These are phyloP conservation scores for Ceriops zippeliana DNA, from an alignment of 345 rosid species.

Conservation along the genomic window DNA sequence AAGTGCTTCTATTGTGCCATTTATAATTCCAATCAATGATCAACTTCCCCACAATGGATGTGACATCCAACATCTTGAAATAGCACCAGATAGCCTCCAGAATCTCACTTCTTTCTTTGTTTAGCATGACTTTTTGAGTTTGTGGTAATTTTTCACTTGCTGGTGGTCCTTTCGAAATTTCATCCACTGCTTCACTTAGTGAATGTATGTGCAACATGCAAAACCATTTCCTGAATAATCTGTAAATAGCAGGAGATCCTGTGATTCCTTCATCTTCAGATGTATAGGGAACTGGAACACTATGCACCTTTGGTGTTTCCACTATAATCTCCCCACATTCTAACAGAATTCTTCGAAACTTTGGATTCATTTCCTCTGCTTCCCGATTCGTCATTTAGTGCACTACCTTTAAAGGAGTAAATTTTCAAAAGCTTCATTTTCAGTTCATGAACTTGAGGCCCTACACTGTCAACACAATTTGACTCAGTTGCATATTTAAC, in stretches of 20 bases:
- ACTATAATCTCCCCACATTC: slow-evolving; percentile 51
- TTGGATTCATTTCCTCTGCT: slow-evolving; percentile 50
- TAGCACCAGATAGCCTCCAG: slow-evolving; percentile 45
- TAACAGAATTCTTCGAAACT: slow-evolving; percentile 49
- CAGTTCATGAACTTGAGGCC: slow-evolving; percentile 42
- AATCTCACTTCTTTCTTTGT: slow-evolving; percentile 34
- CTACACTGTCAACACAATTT: slow-evolving; percentile 53
- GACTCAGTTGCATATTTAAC: slow-evolving; percentile 24
- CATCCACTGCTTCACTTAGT: slow-evolving; percentile 46
- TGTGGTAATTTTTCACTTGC: slow-evolving; percentile 27
- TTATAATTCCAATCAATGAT: too few relatives aligned
- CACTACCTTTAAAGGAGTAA: slow-evolving; percentile 71
- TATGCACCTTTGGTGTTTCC: slow-evolving; percentile 55
- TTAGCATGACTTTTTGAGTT: slow-evolving; percentile 30
- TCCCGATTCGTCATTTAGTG: slow-evolving; percentile 53
- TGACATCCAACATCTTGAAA: slow-evolving; percentile 59
- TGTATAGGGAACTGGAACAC: slow-evolving; percentile 53
- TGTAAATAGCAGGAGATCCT: slow-evolving; percentile 69
- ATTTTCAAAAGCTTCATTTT: slow-evolving; percentile 53
- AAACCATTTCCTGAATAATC: slow-evolving; percentile 78
- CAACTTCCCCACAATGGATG: too few relatives aligned
- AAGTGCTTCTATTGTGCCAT: too few relatives aligned
- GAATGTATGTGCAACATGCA: slow-evolving; percentile 49
- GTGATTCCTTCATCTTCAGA: slow-evolving; percentile 50
- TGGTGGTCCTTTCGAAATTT: slow-evolving; percentile 40